Evolutionary conservation across 2,329 filamentous ascomycete species (phyloP).

Genomic region (Elsinoe batatas): DNA sequence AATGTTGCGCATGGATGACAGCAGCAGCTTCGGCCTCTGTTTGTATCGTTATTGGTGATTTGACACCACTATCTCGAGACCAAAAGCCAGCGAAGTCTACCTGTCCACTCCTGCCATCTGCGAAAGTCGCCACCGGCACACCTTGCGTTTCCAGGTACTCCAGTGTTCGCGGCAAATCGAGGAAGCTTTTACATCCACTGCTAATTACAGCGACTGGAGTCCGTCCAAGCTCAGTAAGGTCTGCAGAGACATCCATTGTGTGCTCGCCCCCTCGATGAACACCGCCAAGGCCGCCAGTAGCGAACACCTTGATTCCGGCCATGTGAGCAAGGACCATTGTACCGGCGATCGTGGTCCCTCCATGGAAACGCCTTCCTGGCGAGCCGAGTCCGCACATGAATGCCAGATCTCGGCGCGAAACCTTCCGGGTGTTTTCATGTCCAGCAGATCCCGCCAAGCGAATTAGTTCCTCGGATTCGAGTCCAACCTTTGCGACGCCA

Average conservation of each 20-base stretch:
- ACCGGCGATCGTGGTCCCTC: slow-evolving; percentile 85
- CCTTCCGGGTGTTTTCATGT: slow-evolving; percentile 62
- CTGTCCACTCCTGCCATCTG: slow-evolving; percentile 60
- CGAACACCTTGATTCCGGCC: slow-evolving; percentile 85
- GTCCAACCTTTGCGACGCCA: slow-evolving; percentile 71
- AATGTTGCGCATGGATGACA: slow-evolving; percentile 73
- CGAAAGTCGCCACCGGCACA: slow-evolving; percentile 79
- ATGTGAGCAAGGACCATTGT: slow-evolving; percentile 84
- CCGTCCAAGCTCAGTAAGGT: slow-evolving; percentile 84
- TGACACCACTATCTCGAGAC: slow-evolving; percentile 73
- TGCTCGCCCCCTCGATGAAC: slow-evolving; percentile 82
- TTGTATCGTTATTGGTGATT: slow-evolving; percentile 64
- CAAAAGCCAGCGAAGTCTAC: slow-evolving; percentile 92
- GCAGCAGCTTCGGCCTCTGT: slow-evolving; percentile 75
- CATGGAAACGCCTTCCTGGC: slow-evolving; percentile 60
- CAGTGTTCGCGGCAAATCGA: slow-evolving; percentile 82
- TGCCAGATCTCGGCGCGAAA: slow-evolving; percentile 77
- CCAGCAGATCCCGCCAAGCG: slow-evolving; percentile 50
- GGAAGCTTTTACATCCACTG: slow-evolving; percentile 89
- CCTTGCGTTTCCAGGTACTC: slow-evolving; percentile 69
- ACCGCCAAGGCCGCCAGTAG: slow-evolving; percentile 86
- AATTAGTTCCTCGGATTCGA: slow-evolving; percentile 61
- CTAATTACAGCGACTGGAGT: slow-evolving; percentile 82
- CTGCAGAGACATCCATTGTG: slow-evolving; percentile 88
- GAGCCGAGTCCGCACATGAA: slow-evolving; percentile 66